These are phyloP conservation scores for Alternaria tenuissima DNA, from an alignment of 2,329 filamentous ascomycete genomes.

Conservation along the genomic window DNA sequence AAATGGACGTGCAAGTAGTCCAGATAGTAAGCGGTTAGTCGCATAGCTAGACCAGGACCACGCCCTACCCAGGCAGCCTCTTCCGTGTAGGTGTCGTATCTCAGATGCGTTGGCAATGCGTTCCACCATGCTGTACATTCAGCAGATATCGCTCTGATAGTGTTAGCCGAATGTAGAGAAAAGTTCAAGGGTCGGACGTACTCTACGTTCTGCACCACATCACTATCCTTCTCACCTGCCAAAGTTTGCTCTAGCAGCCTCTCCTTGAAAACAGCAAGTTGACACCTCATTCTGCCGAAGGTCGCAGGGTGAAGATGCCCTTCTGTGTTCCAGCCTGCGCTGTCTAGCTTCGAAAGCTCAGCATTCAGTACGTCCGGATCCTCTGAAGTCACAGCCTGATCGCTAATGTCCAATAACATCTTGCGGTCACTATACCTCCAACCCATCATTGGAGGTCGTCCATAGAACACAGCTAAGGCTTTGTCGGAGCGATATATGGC, in stretches of 20 bases:
- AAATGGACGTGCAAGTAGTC: slow-evolving; percentile 47
- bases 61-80: slow-evolving; percentile 41
- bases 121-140: slow-evolving; percentile 42
- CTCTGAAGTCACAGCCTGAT: slow-evolving; percentile 35
- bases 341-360: slow-evolving; percentile 39
- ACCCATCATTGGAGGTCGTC: slow-evolving; percentile 47
- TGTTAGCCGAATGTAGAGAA: slow-evolving; percentile 7
- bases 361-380: slow-evolving; percentile 34
- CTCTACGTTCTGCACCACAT: slow-evolving; percentile 42
- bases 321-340: slow-evolving; percentile 44
- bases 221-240: slow-evolving; percentile 40
- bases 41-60: slow-evolving; percentile 33
- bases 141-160: slow-evolving; percentile 36
- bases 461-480: slow-evolving; percentile 45
- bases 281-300: slow-evolving; percentile 38
- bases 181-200: slow-evolving; percentile 18
- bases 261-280: slow-evolving; percentile 42
- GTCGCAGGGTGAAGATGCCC: slow-evolving; percentile 37
- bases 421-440: slow-evolving; percentile 45
- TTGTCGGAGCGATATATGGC: slow-evolving; percentile 46
- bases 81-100: slow-evolving; percentile 47
- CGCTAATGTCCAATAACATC: slow-evolving; percentile 43
- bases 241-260: slow-evolving; percentile 44
- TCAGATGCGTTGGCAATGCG: slow-evolving; percentile 39
- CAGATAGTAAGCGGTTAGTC: slow-evolving; percentile 44